phyloP scores from a whole-genome alignment of 228 moss, liverwort and hornwort genomes.

The Sphagnum fallax region DNA sequence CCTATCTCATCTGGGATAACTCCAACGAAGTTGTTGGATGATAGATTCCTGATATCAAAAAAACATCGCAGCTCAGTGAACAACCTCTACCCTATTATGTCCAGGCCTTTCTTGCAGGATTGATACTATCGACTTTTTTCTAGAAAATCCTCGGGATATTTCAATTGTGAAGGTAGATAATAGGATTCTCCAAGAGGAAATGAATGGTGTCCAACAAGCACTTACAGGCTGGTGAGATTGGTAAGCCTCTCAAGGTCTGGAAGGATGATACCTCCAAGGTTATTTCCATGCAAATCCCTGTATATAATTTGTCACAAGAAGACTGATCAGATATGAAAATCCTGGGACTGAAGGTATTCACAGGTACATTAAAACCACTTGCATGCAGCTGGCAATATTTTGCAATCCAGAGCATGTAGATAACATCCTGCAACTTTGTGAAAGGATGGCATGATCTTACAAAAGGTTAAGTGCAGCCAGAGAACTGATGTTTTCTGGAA shows the following conservation, averaged over 20 bases:
- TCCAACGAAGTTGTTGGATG: conserved; percentile 38
- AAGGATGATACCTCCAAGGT: conserved; percentile 41
- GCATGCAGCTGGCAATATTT: too few species aligned
- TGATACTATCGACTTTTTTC: too few species aligned
- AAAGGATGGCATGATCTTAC: conserved; percentile 11
- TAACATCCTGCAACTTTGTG: too few species aligned
- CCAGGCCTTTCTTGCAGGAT: too few species aligned
- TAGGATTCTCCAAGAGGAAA: too few species aligned
- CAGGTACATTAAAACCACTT: too few species aligned
- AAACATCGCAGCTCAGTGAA: neutral
- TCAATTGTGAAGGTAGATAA: too few species aligned
- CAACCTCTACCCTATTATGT: too few species aligned
- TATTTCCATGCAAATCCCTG: conserved; percentile 46
- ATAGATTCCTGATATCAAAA: conserved; percentile 30
- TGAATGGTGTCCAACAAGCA: neutral
- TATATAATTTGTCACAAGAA: neutral
- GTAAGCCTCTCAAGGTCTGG: conserved; percentile 54
- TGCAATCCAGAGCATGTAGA: too few species aligned
- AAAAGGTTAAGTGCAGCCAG: conserved; percentile 47
- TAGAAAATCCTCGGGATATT: too few species aligned
- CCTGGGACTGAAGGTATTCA: too few species aligned
- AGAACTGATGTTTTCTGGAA: conserved; percentile 54
- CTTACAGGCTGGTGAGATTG: conserved; percentile 53
- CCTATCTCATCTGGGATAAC: conserved; percentile 39
- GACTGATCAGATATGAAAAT: too few species aligned